phyloP scores from a whole-genome alignment of 1,284 basidiomycete species.

The Ustilago trichophora region DNA sequence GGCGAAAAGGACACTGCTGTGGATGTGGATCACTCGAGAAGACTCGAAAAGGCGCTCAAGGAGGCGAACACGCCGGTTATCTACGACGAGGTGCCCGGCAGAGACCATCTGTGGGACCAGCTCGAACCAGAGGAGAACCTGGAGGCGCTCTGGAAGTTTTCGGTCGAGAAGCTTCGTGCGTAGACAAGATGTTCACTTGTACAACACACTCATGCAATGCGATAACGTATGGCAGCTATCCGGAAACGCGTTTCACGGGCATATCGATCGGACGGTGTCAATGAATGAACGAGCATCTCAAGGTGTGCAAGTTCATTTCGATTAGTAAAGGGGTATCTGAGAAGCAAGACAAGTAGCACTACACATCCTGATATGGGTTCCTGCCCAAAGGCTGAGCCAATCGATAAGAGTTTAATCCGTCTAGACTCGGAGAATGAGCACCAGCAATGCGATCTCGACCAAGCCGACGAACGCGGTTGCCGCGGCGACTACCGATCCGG shows the following conservation, averaged over 20 bases:
- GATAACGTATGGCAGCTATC: too few species aligned
- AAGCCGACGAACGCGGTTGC: slow-evolving; percentile 74
- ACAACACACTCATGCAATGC: too few species aligned
- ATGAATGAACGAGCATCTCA: too few species aligned
- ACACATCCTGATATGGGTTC: too few species aligned
- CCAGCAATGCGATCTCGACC: slow-evolving; percentile 75
- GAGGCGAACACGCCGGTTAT: slow-evolving; percentile 8
- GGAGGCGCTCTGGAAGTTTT: slow-evolving; percentile 32
- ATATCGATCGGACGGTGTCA: too few species aligned
- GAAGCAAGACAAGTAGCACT: too few species aligned
- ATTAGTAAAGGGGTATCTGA: too few species aligned
- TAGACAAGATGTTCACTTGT: too few species aligned
- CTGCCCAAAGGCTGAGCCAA: too few species aligned
- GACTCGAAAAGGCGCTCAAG: slow-evolving; percentile 34
- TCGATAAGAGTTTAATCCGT: too few species aligned
- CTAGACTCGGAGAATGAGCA: slow-evolving; percentile 69
- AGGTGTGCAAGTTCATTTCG: too few species aligned
- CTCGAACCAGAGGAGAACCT: slow-evolving; percentile 45
- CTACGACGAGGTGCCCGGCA: slow-evolving; percentile 43
- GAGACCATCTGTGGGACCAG: slow-evolving; percentile 49
- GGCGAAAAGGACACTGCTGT: slow-evolving; percentile 49
- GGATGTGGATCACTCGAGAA: slow-evolving; percentile 44
- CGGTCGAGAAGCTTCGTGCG: slow-evolving; percentile 18
- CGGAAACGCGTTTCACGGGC: too few species aligned
- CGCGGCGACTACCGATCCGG: slow-evolving; percentile 76